Base-by-base conservation (phyloP, 1,284 basidiomycete species). In the Puccinia sorghi region DNA sequence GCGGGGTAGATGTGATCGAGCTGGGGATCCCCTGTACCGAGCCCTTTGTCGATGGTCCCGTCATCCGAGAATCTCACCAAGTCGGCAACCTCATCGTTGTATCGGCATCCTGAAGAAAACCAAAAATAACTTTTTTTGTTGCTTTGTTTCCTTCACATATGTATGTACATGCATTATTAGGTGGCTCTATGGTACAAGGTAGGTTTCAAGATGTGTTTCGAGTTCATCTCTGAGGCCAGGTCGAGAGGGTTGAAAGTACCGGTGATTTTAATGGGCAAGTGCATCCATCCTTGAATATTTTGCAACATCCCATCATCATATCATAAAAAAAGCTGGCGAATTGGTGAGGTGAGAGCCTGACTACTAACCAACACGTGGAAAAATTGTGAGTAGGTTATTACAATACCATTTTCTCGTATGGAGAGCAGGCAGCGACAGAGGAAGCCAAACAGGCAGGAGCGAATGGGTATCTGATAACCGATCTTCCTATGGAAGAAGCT, bases 391-490 rank as follows among this genome's bases (percentile, higher is more conserved):
- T 11, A 97, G 94, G 94, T 66, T 97, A 97, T 86, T 97, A 95
- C 86, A 99, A 99, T 84, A 95, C 97, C 9, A 86, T 98, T 57
- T 88, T 99, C 72, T 93, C 95, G 0, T 96, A 98, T 84, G 94
- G 94, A 12, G 97, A 99, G 86, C 92, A 95, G 82, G 92, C 90
- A 84, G 92, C 96, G 1, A 94, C 98, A 64, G 88, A 90, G 74
- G 94, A 97, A 84, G 95, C 94, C 5, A 88, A 86, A 72, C 89
- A 90, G 74, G 93, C 93, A 32, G 96, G 96, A 43, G 97, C 93
- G 0, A 98, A 97, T 85, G 97, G 96, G 7, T 99, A 95, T 85
- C 96, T 99, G 83, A 89, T 99, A 85, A 94, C 98, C 61, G 97
- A 99, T 85, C 89, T 99, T 27, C 97, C 97, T 25, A 96, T 97